phyloP scores from a whole-genome alignment of 768 basidiomycete genomes.

The Mycena sanguinolenta region DNA sequence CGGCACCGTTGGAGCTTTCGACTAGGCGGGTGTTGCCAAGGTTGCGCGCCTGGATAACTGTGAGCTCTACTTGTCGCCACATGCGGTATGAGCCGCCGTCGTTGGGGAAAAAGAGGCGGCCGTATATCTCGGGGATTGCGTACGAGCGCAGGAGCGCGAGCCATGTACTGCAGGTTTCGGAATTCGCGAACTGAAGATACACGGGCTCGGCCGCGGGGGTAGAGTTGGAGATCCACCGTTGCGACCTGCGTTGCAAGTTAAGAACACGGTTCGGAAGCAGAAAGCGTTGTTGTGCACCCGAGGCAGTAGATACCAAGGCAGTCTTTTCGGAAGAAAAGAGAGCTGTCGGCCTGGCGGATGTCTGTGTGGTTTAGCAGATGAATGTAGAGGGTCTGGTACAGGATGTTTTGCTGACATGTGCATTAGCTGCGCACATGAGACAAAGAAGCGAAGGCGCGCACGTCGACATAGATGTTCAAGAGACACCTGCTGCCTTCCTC shows the following conservation, averaged over 20 bases:
- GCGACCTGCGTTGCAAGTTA: conserved; percentile 56
- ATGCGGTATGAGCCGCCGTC: conserved; percentile 88
- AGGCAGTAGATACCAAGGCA: conserved; percentile 79
- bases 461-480: conserved; percentile 82
- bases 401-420: conserved; percentile 69
- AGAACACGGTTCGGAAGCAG: not conserved
- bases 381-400: conserved; percentile 81
- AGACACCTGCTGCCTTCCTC: conserved; percentile 78
- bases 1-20: conserved; percentile 42
- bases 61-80: conserved; percentile 87
- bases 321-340: conserved; percentile 82
- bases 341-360: conserved; percentile 81
- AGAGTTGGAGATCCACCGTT: conserved; percentile 67
- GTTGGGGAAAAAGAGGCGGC: conserved; percentile 62
- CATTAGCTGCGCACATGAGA: conserved; percentile 32
- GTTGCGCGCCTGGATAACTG: conserved; percentile 80
- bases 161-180: conserved; percentile 80
- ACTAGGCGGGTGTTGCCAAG: conserved; percentile 66
- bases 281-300: conserved; percentile 55
- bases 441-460: conserved; percentile 49
- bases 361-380: conserved; percentile 85
- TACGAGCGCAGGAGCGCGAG: conserved; percentile 84
- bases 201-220: conserved; percentile 70
- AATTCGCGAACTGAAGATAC: conserved; percentile 78
- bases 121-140: conserved; percentile 85